Base-by-base conservation (phyloP, 2,329 filamentous ascomycete species). In the Fusarium sp. region DNA sequence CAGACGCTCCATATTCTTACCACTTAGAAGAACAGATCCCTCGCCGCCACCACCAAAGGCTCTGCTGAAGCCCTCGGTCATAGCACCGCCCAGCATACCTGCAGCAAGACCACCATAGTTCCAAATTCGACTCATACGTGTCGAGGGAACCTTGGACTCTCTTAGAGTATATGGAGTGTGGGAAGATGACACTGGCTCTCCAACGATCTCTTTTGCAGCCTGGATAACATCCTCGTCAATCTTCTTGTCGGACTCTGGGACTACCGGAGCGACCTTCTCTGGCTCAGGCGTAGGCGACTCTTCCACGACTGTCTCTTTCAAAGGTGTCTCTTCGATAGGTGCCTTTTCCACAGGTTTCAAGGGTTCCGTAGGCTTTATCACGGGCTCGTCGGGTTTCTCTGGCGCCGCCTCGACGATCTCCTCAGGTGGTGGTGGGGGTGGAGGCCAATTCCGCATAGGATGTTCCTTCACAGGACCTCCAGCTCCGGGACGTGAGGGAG, bases 41-140 rank as follows among this genome's bases (percentile, higher is more conserved):
- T 86, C 78, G 6, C 83, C 81, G 18, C 86, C 85, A 56, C 90
- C 88, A 8, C 94, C 93, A 36, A 95, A 90, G 3, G 91, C 90
- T 63, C 95, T 89, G 76, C 92, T 93, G 70, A 99, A 82, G 53
- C 92, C 88, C 79, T 99, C 96, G 1, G 90, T 92, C 63, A 98
- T 89, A 28, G 95, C 95, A 2, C 96, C 96, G 74, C 97, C 93
- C 9, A 97, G 90, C 95, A 99, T 97, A 46, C 95, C 97, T 1
- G 94, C 95, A 26, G 94, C 96, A 7, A 99, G 86, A 0, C 96
- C 94, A 58, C 94, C 89, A 77, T 98, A 99, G 79, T 99, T 97
- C 93, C 95, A 98, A 24, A 99, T 82, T 57, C 96, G 88, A 43
- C 95, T 92, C 52, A 99, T 81, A 6, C 96, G 90, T 9, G 94